Evolutionary conservation across 163 green algal genomes (phyloP), one percentile per base, ranked within the genome.

Genomic region (Scenedesmus sp.): DNA sequence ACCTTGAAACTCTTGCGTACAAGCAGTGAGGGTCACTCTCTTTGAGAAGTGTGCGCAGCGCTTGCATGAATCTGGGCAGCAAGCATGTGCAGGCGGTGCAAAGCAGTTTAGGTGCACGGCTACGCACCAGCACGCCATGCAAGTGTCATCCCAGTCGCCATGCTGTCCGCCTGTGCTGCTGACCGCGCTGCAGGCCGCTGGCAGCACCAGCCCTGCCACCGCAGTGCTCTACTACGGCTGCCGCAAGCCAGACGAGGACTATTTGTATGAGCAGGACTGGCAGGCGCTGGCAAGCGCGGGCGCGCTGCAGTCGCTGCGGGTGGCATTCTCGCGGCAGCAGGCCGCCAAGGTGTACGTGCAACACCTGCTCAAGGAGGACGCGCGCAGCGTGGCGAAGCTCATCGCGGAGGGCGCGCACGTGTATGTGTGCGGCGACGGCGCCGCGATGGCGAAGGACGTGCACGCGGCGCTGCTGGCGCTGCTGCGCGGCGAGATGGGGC

Each of bases 201-300:
- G 65, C 7, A 40, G 30, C 42, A 59, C 42, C 42, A 40, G 18
- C 2, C 44, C 82, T 26, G 82, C 33, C 2, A 22, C 78, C 42
- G 90, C 93, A 20, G 97, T 95, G 96, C 95, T 99, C 42, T 99
- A 98, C 95, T 99, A 99, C 91, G 98, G 98, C 33, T 99, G 97
- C 95, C 96, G 98, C 12, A 88, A 92, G 26, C 49, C 91, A 5
- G 93, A 97, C 44, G 94, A 98, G 92, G 97, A 99, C 93, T 99
- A 94, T 91, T 87, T 99, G 56, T 99, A 98, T 81, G 51, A 91
- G 40, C 90, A 95, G 22, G 97, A 99, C n/a, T 88, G 98, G 76
- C 43, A 96, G 87, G 88, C 2, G 20, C 96, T 98, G 37, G 61
- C 76, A n/a, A 89, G n/a, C 0, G 94, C 98, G 15, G 95, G 96